Percentiles rank a stretch among this genome's conserved stretches.
Evolutionary conservation across 441 rosid species (phyloP).

Genomic region (Biscutella laevigata): DNA sequence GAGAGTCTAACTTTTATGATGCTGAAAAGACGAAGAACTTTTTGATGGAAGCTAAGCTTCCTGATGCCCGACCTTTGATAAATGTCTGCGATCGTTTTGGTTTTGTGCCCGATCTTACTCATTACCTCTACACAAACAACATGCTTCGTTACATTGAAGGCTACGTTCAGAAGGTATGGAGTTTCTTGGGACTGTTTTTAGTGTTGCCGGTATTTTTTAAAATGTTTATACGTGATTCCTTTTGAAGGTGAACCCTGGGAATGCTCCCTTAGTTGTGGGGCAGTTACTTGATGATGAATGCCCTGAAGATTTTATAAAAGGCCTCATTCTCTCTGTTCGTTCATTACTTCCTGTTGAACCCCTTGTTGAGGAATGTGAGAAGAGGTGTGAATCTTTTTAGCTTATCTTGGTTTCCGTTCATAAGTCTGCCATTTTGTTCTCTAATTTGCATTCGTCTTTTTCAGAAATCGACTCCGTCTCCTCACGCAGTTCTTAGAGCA

Average conservation of each 20-base stretch:
- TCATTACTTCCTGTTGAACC: slow-evolving; percentile 99
- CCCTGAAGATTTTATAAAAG: slow-evolving; percentile 88
- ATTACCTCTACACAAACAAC: slow-evolving; percentile 90
- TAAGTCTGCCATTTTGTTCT: too few species aligned
- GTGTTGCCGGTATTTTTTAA: background rate
- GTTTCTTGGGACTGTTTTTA: background rate
- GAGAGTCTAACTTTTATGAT: slow-evolving; percentile 92
- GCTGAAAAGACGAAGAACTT: slow-evolving; percentile 94
- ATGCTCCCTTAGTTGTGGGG: slow-evolving; percentile 90
- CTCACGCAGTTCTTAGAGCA: slow-evolving; percentile 99
- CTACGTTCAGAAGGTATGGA: slow-evolving; percentile 88
- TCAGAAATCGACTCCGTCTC: slow-evolving; percentile 95
- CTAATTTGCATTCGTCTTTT: too few species aligned
- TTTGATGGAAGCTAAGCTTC: slow-evolving; percentile 94
- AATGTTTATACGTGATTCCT: slow-evolving; percentile 17
- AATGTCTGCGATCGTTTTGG: slow-evolving; percentile 99
- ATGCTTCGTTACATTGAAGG: slow-evolving; percentile 99
- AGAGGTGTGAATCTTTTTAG: slow-evolving; percentile 47
- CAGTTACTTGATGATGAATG: slow-evolving; percentile 94
- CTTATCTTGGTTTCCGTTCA: background rate
- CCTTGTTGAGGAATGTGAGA: slow-evolving; percentile 95
- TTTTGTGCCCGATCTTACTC: slow-evolving; percentile 95
- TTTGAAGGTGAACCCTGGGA: slow-evolving; percentile 85
- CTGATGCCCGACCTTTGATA: slow-evolving; percentile 90
- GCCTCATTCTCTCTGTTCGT: slow-evolving; percentile 93